phyloP scores from a whole-genome alignment of 306 rosid species.

The Vigna nakashimae region DNA sequence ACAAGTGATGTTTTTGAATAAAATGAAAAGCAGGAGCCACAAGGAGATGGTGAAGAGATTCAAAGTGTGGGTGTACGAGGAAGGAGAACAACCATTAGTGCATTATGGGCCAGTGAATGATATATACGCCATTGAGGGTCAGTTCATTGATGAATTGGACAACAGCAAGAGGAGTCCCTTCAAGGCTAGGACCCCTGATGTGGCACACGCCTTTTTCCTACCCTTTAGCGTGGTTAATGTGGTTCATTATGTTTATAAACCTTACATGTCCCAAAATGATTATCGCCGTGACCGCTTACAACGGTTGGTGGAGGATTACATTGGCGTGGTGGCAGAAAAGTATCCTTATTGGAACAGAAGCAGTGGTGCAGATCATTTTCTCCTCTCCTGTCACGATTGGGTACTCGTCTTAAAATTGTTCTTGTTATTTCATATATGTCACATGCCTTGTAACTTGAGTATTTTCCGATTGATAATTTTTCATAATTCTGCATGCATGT shows the following conservation, averaged over 20 bases:
- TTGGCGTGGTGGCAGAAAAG: constrained; percentile 37
- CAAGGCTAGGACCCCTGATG: constrained; percentile 55
- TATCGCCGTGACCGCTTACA: constrained; percentile 57
- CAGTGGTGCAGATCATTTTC: constrained; percentile 72
- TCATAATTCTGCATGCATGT: too few relatives aligned
- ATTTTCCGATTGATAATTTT: too few relatives aligned
- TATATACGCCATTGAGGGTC: constrained; percentile 69
- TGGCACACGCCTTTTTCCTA: constrained; percentile 62
- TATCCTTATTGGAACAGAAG: constrained; percentile 71
- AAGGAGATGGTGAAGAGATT: constrained; percentile 63
- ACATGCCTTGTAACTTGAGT: too few relatives aligned
- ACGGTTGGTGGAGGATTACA: constrained; percentile 54
- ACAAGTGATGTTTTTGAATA: not conserved
- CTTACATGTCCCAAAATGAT: constrained; percentile 38
- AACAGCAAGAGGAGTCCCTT: constrained; percentile 52
- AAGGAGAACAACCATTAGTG: constrained; percentile 62
- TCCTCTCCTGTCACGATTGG: constrained; percentile 82
- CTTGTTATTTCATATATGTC: too few relatives aligned
- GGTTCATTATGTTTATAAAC: constrained; percentile 53
- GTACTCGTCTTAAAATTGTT: constrained; percentile 13
- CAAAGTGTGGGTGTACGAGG: constrained; percentile 65
- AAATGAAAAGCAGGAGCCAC: constrained; percentile 54
- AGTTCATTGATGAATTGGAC: constrained; percentile 65
- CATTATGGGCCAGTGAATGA: constrained; percentile 61
- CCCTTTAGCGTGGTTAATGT: constrained; percentile 63